Conservation (phyloP, 768 basidiomycete species). For the Cystobasidium onofrii region DNA sequence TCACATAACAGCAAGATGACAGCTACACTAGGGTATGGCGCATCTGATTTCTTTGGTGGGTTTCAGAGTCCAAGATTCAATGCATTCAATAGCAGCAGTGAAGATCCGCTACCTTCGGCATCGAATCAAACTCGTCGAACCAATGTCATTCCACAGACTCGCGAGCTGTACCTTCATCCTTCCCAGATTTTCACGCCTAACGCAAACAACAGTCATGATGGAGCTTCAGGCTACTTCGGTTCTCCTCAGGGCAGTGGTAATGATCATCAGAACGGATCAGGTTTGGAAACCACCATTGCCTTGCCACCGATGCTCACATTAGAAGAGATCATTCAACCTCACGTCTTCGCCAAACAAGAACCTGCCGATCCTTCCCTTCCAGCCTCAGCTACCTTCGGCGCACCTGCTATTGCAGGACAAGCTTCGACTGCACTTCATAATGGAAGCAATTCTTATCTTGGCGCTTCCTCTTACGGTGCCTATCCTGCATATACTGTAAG, state of each 20-base stretch:
- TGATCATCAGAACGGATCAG: neutral
- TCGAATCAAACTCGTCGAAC: neutral
- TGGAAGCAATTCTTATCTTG: neutral
- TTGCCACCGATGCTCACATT: conserved; percentile 26
- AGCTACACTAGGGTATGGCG: neutral
- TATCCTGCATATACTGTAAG: neutral
- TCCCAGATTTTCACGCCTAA: neutral
- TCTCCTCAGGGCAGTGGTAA: neutral
- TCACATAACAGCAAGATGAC: neutral
- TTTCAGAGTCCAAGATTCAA: neutral
- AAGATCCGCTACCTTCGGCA: neutral
- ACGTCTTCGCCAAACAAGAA: neutral
- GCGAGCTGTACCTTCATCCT: neutral
- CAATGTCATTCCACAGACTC: neutral
- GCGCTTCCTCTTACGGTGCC: neutral
- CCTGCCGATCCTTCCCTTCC: neutral
- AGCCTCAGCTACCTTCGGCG: no score
- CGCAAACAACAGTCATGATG: neutral
- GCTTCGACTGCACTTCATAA: no score
- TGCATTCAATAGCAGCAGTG: neutral
- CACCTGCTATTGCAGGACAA: no score
- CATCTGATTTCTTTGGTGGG: neutral
- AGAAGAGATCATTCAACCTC: conserved; percentile 10
- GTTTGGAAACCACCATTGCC: neutral
- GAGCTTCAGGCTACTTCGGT: neutral